A percentile compares a stretch with the other conserved stretches of the same genome.
phyloP scores from a whole-genome alignment of 148 eudicot genomes.

The Dysphania ambrosioides region DNA sequence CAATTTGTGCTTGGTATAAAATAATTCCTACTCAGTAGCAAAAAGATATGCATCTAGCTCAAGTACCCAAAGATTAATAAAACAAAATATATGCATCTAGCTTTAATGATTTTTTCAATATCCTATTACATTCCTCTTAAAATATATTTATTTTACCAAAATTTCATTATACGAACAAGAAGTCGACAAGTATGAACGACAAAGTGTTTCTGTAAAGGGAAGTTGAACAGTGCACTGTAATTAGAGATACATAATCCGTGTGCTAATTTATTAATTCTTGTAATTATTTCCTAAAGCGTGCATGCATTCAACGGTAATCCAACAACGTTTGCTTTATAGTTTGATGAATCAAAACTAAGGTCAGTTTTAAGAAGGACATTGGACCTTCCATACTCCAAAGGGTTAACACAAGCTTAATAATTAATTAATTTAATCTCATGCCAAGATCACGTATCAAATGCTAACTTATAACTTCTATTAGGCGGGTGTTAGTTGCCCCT shows the following conservation, averaged over 20 bases:
- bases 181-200: conserved; percentile 4
- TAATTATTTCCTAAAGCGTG: conserved; percentile 5
- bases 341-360: conserved; percentile 13
- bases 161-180: background rate
- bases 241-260: conserved; percentile 3
- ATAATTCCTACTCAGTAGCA: background rate
- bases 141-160: background rate
- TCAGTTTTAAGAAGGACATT: conserved; percentile 20
- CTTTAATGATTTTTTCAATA: background rate
- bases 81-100: background rate
- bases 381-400: conserved; percentile 32
- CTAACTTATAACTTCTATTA: conserved; percentile 14
- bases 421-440: background rate
- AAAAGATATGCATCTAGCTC: background rate
- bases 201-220: conserved; percentile 7
- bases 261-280: background rate
- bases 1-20: background rate
- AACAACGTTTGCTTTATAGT: background rate
- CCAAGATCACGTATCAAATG: conserved; percentile 17
- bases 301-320: conserved; percentile 3
- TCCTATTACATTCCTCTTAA: background rate
- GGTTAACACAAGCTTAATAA: conserved; percentile 14
- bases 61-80: background rate
- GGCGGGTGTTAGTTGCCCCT: conserved; percentile 4
- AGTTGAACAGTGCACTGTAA: background rate